Evolutionary conservation across 176 grass and related monocot species (phyloP), one percentile per base, ranked within the genome.

Genomic region (Calamus simplicifolius): DNA sequence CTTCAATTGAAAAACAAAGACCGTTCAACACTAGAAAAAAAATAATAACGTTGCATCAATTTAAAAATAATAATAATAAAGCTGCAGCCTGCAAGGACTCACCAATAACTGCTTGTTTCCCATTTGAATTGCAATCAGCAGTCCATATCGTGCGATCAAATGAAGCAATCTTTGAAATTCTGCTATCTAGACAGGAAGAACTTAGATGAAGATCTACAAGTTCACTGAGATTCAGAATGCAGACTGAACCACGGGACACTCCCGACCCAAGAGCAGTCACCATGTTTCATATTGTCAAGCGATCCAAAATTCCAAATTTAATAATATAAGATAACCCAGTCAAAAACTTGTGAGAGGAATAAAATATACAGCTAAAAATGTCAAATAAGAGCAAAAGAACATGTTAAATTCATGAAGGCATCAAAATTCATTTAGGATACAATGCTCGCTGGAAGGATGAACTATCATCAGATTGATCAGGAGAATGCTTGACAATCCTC

Each of bases 221-320:
- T 51, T 63, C 58, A 57, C 71, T 64, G n/a, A 85, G 19, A 69
- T 89, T 76, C 62, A 89, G 77, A 70, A 75, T 54, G 79, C 61
- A 75, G 57, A 85, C 30, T 66, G 81, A 72, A 60, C 78, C 86
- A 12, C 86, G 50, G 2, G 53, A 64, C 72, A 19, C 54, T 79
- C 81, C 81, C 17, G 78, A 79, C 49, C 86, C 86, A 73, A 89
- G 71, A 57, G 81, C 79, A 27, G 78, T 65, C 74, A 89, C 62
- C 78, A 85, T 89, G 81, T 89, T 85, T 65, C 18, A 54, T 4
- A 52, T 54, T 61, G 78, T 89, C 71, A 89, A 85, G 86, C 18
- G 63, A 81, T 15, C n/a, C 70, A 89, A 74, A 43, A 43, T 43
- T 43, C 35, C 35, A 43, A 43, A 43, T 43, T 43, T 43, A 43